Evolutionary conservation across 306 rosid genomes (phyloP).

Genomic region (Aeschynomene evenia): DNA sequence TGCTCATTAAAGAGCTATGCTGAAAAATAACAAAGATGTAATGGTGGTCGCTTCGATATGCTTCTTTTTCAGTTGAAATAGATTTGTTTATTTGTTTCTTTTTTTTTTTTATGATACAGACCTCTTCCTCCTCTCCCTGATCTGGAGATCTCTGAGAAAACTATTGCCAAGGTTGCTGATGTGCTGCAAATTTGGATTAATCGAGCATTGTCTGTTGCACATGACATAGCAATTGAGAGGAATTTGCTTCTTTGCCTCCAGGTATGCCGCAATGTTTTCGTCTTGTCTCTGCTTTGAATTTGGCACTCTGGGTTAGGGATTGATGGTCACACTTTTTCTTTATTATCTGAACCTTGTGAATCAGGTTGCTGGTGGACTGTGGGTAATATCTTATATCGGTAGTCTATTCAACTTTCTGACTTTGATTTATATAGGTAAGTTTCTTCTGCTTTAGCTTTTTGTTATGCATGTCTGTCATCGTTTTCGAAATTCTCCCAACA

Average conservation of each 20-base stretch:
- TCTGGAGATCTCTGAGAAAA: conserved; percentile 80
- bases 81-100: too few species aligned
- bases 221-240: conserved; percentile 74
- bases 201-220: conserved; percentile 60
- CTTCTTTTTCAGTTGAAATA: conserved; percentile 1
- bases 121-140: conserved; percentile 97
- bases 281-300: not conserved
- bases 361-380: conserved; percentile 71
- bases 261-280: conserved; percentile 37
- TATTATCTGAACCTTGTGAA: conserved; percentile 25
- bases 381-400: conserved; percentile 64
- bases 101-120: conserved; percentile 53
- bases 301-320: not conserved
- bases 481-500: not conserved
- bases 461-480: not conserved
- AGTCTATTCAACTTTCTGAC: conserved; percentile 74
- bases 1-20: not conserved
- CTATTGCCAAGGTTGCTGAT: conserved; percentile 57
- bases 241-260: conserved; percentile 66
- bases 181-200: conserved; percentile 65
- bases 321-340: not conserved
- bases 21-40: not conserved
- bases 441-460: conserved; percentile 23
- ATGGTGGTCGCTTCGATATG: not conserved
- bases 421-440: conserved; percentile 67